Evolutionary conservation across 192 early-diverging fungal genomes (phyloP), one percentile per base, ranked within the genome.

Genomic region (Podila horticola): DNA sequence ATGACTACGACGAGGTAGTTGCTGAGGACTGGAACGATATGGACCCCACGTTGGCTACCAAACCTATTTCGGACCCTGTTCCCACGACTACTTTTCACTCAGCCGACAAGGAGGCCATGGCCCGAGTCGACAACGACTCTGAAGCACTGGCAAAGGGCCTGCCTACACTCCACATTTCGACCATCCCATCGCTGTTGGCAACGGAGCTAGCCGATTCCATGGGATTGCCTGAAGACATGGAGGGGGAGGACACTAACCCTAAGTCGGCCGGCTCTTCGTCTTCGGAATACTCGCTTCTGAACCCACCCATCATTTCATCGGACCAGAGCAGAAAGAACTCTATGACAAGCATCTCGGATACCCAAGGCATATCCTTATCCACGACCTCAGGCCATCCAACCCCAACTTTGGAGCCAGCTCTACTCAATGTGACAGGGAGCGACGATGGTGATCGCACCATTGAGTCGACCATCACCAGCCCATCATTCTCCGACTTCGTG

Each of bases 21-120:
- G 77, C 72, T 28, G 77, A 81, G n/a, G 77, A 81, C 22, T 81
- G 77, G 77, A 65, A 72, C 22, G 75, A 79, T 52, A 79, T 79
- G 70, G 41, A 45, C 15, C 41, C 41, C 15, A 12, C 41, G 41
- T 10, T 45, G 13, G 41, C 2, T 45, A 3, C 41, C 41, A 45
- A 45, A 45, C 13, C 1, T 45, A 15, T 13, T 8, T 45, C 41
- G 15, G 41, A 3, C 15, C 3, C 41, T 2, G 41, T 45, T 17
- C 41, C 15, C 24, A n/a, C 55, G 15, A 49, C 3, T 45, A 17
- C 41, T 45, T 45, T 13, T 45, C 15, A 45, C 60, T 28, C 20
- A 49, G n/a, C 41, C 41, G 41, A 45, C 41, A 45, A 45, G 15
- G 41, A 45, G 8, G 15, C 15, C 41, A 17, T 17, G 15, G 1